phyloP scores from a whole-genome alignment of 129 eudicot species.

The Artemisia annua region DNA sequence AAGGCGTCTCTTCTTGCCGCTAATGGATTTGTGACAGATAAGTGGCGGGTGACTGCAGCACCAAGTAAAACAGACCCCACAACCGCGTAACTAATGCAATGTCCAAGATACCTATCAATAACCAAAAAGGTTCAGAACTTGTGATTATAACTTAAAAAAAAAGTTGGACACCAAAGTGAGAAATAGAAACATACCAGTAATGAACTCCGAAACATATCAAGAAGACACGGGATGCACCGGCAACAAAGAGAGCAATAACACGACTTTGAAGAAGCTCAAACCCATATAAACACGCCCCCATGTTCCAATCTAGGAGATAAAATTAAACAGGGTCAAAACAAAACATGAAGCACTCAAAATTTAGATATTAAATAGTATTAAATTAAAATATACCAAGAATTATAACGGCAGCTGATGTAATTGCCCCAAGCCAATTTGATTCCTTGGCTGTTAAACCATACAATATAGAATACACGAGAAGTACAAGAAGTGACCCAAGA shows the following conservation, averaged over 20 bases:
- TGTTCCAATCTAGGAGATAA: constrained; percentile 77
- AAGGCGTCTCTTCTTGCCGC: constrained; percentile 96
- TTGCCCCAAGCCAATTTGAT: constrained; percentile 93
- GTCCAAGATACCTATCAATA: constrained; percentile 84
- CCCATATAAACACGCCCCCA: constrained; percentile 98
- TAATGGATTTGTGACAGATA: constrained; percentile 80
- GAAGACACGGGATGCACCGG: constrained; percentile 93
- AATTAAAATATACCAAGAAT: constrained; percentile 70
- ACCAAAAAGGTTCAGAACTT: neutral
- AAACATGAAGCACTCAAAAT: neutral
- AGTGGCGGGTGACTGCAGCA: constrained; percentile 97
- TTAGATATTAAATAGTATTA: neutral
- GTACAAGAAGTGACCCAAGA: constrained; percentile 83
- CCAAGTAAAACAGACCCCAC: constrained; percentile 96
- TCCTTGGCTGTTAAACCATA: constrained; percentile 96
- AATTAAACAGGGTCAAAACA: constrained; percentile 8
- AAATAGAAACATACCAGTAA: constrained; percentile 78
- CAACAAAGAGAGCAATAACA: constrained; percentile 86
- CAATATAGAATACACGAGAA: constrained; percentile 82
- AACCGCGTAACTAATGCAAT: constrained; percentile 92
- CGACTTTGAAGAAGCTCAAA: constrained; percentile 93
- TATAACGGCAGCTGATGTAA: constrained; percentile 92
- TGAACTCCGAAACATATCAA: constrained; percentile 98
- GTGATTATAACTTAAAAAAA: neutral
- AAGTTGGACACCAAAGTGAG: neutral